Conservation (phyloP, 352 stramenopile genomes). For the Globisporangium uncinulatum region DNA sequence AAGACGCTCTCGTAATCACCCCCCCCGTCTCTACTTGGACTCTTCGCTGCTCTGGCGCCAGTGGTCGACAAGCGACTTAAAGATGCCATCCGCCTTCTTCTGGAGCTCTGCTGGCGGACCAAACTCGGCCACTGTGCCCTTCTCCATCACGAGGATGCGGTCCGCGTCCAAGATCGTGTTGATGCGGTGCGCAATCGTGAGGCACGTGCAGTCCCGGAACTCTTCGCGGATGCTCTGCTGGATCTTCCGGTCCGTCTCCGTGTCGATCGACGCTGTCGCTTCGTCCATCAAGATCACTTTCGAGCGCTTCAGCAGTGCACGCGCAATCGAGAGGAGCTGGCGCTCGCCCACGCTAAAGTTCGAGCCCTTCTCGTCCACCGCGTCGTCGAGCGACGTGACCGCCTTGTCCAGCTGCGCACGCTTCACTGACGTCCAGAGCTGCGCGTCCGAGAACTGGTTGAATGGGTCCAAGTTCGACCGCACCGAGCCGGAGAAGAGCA, state of each 20-base stretch:
- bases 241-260: constrained; percentile 82
- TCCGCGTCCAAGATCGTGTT: constrained; percentile 97
- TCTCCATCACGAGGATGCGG: constrained; percentile 93
- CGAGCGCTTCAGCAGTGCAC: constrained; percentile 90
- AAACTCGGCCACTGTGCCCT: constrained; percentile 91
- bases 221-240: constrained; percentile 90
- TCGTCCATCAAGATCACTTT: constrained; percentile 97
- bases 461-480: constrained; percentile 89
- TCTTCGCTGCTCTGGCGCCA: constrained; percentile 63
- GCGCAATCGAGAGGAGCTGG: constrained; percentile 94
- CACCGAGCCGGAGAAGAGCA: constrained; percentile 87
- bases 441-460: constrained; percentile 56
- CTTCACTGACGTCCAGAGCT: constrained; percentile 69
- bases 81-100: constrained; percentile 62
- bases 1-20: too few relatives aligned
- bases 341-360: constrained; percentile 96
- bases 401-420: constrained; percentile 49
- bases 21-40: constrained; percentile 63
- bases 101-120: constrained; percentile 82
- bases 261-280: constrained; percentile 91
- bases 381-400: constrained; percentile 35
- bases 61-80: constrained; percentile 70
- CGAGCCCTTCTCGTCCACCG: constrained; percentile 83
- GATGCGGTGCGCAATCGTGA: constrained; percentile 97
- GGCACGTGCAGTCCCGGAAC: constrained; percentile 90